Base-by-base conservation (phyloP, 2,329 filamentous ascomycete genomes). In the Fusarium duplospermum region DNA sequence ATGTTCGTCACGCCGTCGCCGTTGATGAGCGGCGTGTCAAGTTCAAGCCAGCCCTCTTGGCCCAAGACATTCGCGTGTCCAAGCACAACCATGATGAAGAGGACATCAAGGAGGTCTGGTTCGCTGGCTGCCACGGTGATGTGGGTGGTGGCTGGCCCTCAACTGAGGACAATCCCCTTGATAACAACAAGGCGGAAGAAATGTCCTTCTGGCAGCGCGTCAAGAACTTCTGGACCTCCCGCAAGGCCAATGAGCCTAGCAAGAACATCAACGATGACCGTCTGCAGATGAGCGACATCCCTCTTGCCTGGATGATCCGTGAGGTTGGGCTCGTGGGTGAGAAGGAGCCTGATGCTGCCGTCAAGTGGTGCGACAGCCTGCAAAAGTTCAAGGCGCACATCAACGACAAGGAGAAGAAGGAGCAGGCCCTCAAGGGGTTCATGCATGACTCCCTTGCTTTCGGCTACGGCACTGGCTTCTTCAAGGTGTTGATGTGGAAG, bases 21-120 rank as follows among this genome's bases (percentile, higher is more conserved):
- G 82, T 89, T 14, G 86, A 89, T 69, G 88, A 89, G 75, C 83
- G 87, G 1, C 85, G 88, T 7, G 84, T 88, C 67, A 89, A 89
- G 76, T 89, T 89, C 82, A 88, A 87, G 75, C 82, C 86, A 0
- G 86, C 86, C 0, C 81, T 89, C 1, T 80, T 88, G 4, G 80
- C 82, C 0, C 84, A 85, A 64, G 84, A 86, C 36, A 81, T 82
- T 22, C 66, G 69, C 5, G 71, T 72, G 24, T 67, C 69, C 2
- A 52, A 79, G 2, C 67, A 78, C 18, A 63, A 76, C 1, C 69
- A 79, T 2, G 62, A 64, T 4, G 60, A 74, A 0, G 84, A 86
- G 33, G 83, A 86, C 62, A 81, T 87, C 66, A 78, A 79, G 57
- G 87, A 89, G 70, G 86, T 89, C 52, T 89, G 87, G 87, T 89